These are phyloP conservation scores for Sphagnum magellanicum DNA, from an alignment of 228 moss, liverwort and hornwort species.

Conservation along the genomic window DNA sequence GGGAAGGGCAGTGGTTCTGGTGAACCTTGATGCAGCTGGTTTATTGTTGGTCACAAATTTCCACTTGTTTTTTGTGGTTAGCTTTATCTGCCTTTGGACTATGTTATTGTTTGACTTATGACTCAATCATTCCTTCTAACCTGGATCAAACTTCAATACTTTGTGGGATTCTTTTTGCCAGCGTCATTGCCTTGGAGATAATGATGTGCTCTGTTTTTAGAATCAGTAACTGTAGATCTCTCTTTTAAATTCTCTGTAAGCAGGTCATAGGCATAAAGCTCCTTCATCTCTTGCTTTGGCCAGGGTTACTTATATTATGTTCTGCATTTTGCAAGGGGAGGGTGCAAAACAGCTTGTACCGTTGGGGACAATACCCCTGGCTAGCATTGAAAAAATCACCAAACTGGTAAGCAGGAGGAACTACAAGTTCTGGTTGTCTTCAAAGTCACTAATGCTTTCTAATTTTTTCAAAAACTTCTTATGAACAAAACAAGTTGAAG, in stretches of 20 bases:
- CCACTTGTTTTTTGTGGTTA: conserved; percentile 82
- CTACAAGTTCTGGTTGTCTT: background rate
- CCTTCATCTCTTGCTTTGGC: background rate
- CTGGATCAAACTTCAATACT: too few relatives aligned
- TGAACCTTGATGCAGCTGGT: conserved; percentile 80
- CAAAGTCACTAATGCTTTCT: background rate
- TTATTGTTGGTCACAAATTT: conserved; percentile 85
- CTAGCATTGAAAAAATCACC: conserved; percentile 76
- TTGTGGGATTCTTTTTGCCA: too few relatives aligned
- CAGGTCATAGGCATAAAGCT: too few relatives aligned
- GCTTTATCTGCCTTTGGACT: background rate
- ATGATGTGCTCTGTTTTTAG: too few relatives aligned
- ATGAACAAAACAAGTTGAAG: too few relatives aligned
- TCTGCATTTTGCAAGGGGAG: conserved; percentile 51
- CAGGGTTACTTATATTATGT: background rate
- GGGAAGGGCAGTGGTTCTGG: conserved; percentile 78
- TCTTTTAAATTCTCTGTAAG: too few relatives aligned
- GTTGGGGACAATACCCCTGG: conserved; percentile 81
- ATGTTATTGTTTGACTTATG: too few relatives aligned
- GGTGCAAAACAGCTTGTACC: conserved; percentile 62
- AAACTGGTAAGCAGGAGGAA: conserved; percentile 46
- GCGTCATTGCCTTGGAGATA: too few relatives aligned
- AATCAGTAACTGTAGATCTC: too few relatives aligned
- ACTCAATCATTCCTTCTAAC: too few relatives aligned
- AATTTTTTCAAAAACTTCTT: background rate